These are phyloP conservation scores for Aureobasidium sp. DNA, from an alignment of 2,329 filamentous ascomycete genomes.

Conservation along the genomic window DNA sequence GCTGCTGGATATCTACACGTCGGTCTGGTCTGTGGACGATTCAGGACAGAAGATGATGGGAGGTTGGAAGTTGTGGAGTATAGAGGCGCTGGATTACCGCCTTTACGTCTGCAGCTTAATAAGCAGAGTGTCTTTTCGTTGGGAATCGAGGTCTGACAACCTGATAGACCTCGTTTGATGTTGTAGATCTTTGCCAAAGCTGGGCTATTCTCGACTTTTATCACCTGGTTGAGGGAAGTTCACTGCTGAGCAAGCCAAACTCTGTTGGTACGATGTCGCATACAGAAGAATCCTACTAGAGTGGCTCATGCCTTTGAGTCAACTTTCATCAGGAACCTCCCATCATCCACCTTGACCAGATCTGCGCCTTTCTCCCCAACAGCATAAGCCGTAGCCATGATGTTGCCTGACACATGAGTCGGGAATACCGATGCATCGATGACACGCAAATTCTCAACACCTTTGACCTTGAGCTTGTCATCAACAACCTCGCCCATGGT, in stretches of 20 bases:
- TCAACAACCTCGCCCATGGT: constrained; percentile 27
- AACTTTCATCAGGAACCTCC: constrained; percentile 16
- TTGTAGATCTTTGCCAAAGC: too few species aligned
- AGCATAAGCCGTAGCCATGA: constrained; percentile 21
- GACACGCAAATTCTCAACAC: constrained; percentile 19
- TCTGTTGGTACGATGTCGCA: not conserved
- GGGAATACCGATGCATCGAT: constrained; percentile 26
- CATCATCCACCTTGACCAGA: constrained; percentile 24
- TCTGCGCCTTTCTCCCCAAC: constrained; percentile 30
- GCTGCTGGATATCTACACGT: not conserved
- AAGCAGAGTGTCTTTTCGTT: not conserved
- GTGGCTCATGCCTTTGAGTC: constrained; percentile 3
- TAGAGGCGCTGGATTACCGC: not conserved
- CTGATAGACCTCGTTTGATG: too few species aligned
- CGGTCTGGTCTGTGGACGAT: not conserved
- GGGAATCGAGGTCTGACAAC: not conserved
- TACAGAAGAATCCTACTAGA: not conserved
- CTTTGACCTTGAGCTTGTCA: constrained; percentile 18
- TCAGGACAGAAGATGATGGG: not conserved
- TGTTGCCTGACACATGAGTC: constrained; percentile 23
- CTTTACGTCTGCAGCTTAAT: not conserved
- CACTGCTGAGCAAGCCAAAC: too few species aligned
- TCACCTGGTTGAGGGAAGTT: too few species aligned
- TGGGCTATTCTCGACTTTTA: too few species aligned
- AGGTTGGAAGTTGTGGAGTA: not conserved